These are phyloP conservation scores for Petunia hybrid DNA, from an alignment of 305 asterid species.

Conservation along the genomic window DNA sequence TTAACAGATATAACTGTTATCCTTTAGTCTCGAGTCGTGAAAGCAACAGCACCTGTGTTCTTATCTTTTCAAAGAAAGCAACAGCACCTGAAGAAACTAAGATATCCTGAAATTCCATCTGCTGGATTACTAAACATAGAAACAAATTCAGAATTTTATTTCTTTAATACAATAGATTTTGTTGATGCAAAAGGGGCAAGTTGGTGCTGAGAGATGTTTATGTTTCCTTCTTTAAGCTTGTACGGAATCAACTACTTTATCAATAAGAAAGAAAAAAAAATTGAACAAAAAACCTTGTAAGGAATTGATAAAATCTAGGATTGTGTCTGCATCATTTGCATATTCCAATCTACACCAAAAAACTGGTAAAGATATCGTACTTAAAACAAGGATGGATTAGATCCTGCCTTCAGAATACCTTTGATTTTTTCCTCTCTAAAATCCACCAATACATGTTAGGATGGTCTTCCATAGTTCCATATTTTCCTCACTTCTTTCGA, in stretches of 20 bases:
- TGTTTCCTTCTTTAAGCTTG: conserved; percentile 6
- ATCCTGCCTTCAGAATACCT: neutral
- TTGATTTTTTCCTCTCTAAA: neutral
- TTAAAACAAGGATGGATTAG: neutral
- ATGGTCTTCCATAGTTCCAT: neutral
- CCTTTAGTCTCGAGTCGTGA: neutral
- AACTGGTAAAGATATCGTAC: neutral
- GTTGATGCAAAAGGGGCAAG: neutral
- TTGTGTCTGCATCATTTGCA: neutral
- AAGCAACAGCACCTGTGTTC: neutral
- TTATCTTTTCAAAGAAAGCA: neutral
- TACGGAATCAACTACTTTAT: neutral
- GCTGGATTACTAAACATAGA: neutral
- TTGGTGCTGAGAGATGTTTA: neutral
- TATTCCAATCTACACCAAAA: neutral
- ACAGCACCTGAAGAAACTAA: neutral
- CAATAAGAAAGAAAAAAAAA: no score
- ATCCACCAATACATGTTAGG: neutral
- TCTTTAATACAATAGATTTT: neutral
- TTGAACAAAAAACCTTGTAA: no score
- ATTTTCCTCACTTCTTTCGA: neutral
- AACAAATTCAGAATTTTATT: neutral
- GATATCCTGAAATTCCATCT: neutral
- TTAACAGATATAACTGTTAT: neutral
- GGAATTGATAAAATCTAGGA: neutral